phyloP scores from a whole-genome alignment of 2,329 filamentous ascomycete genomes.

The Talaromyces sp. region DNA sequence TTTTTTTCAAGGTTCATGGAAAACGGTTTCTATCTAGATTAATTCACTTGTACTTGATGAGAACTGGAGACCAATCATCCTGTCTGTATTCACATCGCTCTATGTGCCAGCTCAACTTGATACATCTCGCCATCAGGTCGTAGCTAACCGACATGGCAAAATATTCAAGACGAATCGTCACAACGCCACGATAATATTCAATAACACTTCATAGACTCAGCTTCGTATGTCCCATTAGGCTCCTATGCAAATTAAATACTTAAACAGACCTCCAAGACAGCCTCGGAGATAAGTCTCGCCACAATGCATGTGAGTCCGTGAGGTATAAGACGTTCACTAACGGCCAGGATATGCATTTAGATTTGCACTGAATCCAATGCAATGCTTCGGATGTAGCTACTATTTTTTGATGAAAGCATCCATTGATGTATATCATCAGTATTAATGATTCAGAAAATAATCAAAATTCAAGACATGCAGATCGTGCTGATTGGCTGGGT shows the following conservation, averaged over 20 bases:
- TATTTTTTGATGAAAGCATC: neutral
- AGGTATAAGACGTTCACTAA: neutral
- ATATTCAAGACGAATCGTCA: neutral
- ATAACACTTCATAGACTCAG: neutral
- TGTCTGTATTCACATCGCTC: neutral
- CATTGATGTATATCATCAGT: neutral
- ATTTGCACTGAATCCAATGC: neutral
- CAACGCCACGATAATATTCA: neutral
- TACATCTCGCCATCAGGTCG: neutral
- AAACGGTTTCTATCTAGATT: neutral
- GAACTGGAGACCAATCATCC: no score
- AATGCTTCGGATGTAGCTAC: neutral
- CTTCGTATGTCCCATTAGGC: no score
- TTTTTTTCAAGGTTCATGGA: neutral
- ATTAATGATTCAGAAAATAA: neutral
- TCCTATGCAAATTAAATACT: no score
- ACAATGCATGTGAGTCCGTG: neutral
- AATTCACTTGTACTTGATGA: neutral
- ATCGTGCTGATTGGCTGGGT: neutral
- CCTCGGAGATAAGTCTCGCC: neutral
- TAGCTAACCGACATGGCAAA: neutral
- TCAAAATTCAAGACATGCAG: conserved; percentile 1
- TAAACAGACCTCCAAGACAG: neutral
- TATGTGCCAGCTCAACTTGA: neutral
- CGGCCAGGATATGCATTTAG: neutral